phyloP scores from a whole-genome alignment of 2,329 filamentous ascomycete species.

The Cercospora berteroae region DNA sequence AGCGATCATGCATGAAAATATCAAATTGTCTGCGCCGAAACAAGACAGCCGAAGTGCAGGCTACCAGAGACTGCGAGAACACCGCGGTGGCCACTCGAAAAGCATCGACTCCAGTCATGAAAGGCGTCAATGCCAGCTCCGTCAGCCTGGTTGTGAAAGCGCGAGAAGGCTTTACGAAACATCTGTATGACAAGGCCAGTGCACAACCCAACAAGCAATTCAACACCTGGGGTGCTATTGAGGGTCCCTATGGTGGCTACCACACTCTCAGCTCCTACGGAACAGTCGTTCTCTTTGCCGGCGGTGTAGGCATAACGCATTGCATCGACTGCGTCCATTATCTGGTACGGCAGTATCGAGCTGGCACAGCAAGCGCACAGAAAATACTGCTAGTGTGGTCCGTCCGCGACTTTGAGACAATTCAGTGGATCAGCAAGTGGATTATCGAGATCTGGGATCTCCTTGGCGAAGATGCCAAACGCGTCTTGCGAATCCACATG shows the following conservation, averaged over 20 bases:
- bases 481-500: not conserved
- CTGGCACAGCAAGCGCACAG: not conserved
- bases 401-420: not conserved
- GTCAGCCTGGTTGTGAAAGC: not conserved
- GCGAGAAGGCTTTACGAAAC: not conserved
- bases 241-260: not conserved
- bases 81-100: not conserved
- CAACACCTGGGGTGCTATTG: not conserved
- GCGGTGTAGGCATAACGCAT: not conserved
- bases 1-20: not conserved
- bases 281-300: not conserved
- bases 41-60: not conserved
- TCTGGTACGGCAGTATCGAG: not conserved
- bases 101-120: not conserved
- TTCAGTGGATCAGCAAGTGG: not conserved
- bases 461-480: not conserved
- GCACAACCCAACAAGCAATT: constrained; percentile 39
- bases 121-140: constrained; percentile 49
- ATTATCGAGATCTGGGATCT: not conserved
- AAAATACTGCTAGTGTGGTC: not conserved
- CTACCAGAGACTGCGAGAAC: not conserved
- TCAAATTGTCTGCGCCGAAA: not conserved
- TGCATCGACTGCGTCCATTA: not conserved
- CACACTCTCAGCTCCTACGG: not conserved
- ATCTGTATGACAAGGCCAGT: not conserved